phyloP scores from a whole-genome alignment of 2,329 filamentous ascomycete genomes.

The Hymenoscyphus scutula region DNA sequence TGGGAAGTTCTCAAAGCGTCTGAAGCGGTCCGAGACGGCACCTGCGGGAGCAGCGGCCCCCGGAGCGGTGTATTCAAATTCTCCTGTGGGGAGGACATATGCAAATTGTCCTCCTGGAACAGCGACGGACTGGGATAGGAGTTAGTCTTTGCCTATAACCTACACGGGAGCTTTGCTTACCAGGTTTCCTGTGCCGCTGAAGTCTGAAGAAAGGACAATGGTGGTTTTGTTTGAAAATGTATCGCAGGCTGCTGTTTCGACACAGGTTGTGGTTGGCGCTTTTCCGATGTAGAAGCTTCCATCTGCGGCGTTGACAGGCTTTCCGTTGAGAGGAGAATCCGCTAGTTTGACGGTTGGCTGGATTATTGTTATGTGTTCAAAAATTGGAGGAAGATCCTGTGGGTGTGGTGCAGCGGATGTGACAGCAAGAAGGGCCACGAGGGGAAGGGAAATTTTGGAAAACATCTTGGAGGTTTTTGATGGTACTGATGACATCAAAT shows the following conservation, averaged over 20 bases:
- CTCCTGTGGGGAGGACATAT: not conserved
- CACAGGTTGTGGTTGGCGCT: not conserved
- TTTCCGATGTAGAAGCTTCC: constrained; percentile 5
- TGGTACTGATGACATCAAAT: not conserved
- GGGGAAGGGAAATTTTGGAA: not conserved
- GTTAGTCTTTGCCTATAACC: not conserved
- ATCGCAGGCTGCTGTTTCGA: not conserved
- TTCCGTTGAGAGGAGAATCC: not conserved
- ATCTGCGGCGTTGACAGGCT: not conserved
- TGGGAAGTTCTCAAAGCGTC: not conserved
- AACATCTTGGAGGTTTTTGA: not conserved
- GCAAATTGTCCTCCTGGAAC: not conserved
- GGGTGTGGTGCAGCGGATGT: not conserved
- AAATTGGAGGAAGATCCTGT: not conserved
- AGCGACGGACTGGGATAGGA: not conserved
- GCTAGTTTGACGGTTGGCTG: constrained; percentile 3
- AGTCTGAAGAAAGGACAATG: not conserved
- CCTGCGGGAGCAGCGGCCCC: not conserved
- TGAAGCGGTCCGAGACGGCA: not conserved
- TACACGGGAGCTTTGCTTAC: not conserved
- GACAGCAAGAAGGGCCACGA: not conserved
- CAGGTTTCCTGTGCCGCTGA: not conserved
- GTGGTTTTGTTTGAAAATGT: not conserved
- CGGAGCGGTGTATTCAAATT: not conserved
- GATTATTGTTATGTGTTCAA: not conserved